These are phyloP conservation scores for Porphyrellus cyaneotinctus DNA, from an alignment of 768 basidiomycete genomes.

Conservation along the genomic window DNA sequence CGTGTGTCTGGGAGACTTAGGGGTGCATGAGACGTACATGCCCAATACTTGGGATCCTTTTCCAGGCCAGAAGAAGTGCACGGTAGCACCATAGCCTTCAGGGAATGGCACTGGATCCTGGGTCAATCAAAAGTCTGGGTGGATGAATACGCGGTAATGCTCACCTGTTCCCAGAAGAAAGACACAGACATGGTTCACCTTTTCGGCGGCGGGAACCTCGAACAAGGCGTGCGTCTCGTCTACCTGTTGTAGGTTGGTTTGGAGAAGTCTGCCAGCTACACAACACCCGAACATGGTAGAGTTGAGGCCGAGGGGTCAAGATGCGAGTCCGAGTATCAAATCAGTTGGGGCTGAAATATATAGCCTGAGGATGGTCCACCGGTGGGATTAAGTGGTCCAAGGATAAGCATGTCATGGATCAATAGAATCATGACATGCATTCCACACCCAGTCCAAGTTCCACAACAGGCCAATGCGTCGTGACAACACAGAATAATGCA, in stretches of 20 bases:
- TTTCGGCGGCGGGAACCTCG: conserved; percentile 63
- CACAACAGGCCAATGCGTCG: not conserved
- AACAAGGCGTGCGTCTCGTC: conserved; percentile 83
- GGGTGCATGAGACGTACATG: conserved; percentile 48
- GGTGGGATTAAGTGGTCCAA: not conserved
- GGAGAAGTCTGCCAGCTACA: conserved; percentile 71
- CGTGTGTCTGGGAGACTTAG: not conserved
- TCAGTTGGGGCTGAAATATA: too few species aligned
- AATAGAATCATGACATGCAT: conserved; percentile 8
- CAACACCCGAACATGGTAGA: conserved; percentile 52
- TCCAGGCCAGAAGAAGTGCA: conserved; percentile 84
- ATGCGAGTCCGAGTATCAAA: too few species aligned
- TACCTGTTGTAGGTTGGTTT: conserved; percentile 77
- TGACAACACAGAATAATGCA: conserved; percentile 2
- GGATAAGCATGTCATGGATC: conserved; percentile 11
- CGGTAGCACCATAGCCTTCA: conserved; percentile 77
- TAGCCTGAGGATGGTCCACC: too few species aligned
- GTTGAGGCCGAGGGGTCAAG: not conserved
- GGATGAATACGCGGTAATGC: conserved; percentile 12
- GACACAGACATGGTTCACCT: conserved; percentile 82
- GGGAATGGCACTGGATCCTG: conserved; percentile 63
- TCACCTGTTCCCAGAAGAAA: conserved; percentile 76
- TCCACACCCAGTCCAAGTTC: conserved; percentile 1
- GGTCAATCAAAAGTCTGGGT: not conserved
- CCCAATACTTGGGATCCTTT: conserved; percentile 84